Evolutionary conservation across 805 yeast genomes (phyloP).

Genomic region (Candida xyloterini): DNA sequence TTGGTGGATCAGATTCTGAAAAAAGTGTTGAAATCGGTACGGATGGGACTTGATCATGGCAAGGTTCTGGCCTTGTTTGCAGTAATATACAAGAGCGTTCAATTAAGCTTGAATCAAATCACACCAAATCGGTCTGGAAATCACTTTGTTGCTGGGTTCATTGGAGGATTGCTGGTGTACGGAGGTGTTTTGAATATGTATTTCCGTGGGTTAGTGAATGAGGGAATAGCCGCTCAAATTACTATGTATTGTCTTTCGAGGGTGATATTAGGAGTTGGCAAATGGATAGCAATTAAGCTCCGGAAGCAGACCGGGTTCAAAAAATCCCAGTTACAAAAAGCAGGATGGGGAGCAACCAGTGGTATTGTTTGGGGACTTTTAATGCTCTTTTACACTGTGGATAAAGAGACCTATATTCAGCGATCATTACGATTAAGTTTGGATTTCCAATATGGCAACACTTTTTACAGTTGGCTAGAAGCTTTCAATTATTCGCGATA

Average conservation of each 20-base stretch:
- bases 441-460: slow-evolving; percentile 68
- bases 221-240: slow-evolving; percentile 61
- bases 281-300: slow-evolving; percentile 36
- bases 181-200: slow-evolving; percentile 27
- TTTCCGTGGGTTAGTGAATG: slow-evolving; percentile 15
- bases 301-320: not conserved
- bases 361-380: slow-evolving; percentile 70
- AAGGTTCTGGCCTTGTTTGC: slow-evolving; percentile 32
- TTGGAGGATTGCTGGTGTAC: slow-evolving; percentile 31
- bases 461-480: slow-evolving; percentile 36
- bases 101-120: slow-evolving; percentile 11
- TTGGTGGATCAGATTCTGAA: slow-evolving; percentile 12
- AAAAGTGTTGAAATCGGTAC: slow-evolving; percentile 21
- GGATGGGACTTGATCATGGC: slow-evolving; percentile 32
- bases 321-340: slow-evolving; percentile 25
- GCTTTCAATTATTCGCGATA: slow-evolving; percentile 27
- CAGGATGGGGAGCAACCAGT: slow-evolving; percentile 59
- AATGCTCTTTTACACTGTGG: slow-evolving; percentile 64
- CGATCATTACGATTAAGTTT: slow-evolving; percentile 62
- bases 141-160: slow-evolving; percentile 30
- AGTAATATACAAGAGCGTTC: slow-evolving; percentile 23
- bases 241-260: slow-evolving; percentile 72
- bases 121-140: slow-evolving; percentile 5
- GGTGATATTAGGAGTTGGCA: slow-evolving; percentile 60
- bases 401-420: slow-evolving; percentile 57